Percentiles rank a stretch among this genome's conserved stretches.
These are phyloP conservation scores for Knoxia roxburghii DNA, from an alignment of 257 asterid species.

Conservation along the genomic window DNA sequence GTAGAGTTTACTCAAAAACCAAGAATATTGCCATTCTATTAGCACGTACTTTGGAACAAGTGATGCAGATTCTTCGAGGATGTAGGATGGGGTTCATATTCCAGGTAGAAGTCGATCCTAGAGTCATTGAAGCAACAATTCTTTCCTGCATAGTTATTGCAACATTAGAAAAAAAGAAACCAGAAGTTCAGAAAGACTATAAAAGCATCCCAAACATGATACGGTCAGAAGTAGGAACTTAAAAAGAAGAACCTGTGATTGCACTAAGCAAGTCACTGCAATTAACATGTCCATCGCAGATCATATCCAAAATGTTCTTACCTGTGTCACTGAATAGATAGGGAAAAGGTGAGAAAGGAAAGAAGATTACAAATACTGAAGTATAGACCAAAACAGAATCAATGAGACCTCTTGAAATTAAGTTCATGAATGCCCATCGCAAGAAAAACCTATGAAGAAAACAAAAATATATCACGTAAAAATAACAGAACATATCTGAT, in stretches of 20 bases:
- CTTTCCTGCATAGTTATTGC: slow-evolving; percentile 48
- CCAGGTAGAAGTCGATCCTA: slow-evolving; percentile 69
- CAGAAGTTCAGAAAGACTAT: not conserved
- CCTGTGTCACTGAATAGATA: slow-evolving; percentile 47
- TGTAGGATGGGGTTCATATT: slow-evolving; percentile 88
- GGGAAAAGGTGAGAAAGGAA: slow-evolving; percentile 20
- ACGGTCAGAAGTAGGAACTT: not conserved
- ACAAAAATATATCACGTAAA: slow-evolving; percentile 13
- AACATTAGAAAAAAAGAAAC: not conserved
- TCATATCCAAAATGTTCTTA: slow-evolving; percentile 66
- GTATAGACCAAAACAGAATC: slow-evolving; percentile 11
- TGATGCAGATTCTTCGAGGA: slow-evolving; percentile 83
- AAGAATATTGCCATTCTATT: slow-evolving; percentile 2
- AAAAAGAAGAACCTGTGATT: slow-evolving; percentile 60
- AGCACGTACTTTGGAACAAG: slow-evolving; percentile 80
- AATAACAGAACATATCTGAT: slow-evolving; percentile 12
- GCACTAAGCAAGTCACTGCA: slow-evolving; percentile 64
- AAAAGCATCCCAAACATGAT: not conserved
- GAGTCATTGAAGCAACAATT: slow-evolving; percentile 94
- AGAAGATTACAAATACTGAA: not conserved
- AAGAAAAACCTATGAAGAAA: slow-evolving; percentile 50
- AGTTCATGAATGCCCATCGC: slow-evolving; percentile 83
- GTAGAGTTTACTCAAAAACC: not conserved
- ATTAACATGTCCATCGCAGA: slow-evolving; percentile 70
- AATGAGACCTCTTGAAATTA: slow-evolving; percentile 74